These are phyloP conservation scores for Globisporangium cederbergense DNA, from an alignment of 352 stramenopile genomes.

Conservation along the genomic window DNA sequence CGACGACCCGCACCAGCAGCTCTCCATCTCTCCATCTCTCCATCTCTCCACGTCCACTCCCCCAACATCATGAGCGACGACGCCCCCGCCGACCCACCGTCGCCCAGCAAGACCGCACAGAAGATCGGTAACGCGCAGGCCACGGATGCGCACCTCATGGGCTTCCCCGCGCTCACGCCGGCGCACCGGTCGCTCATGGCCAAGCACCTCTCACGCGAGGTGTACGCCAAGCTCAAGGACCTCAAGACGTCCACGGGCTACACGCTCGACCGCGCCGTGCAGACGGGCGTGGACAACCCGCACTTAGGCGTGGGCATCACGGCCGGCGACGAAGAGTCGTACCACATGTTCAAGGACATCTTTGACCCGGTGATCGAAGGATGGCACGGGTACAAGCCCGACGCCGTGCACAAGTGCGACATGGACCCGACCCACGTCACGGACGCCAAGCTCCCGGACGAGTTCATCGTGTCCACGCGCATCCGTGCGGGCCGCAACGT, in stretches of 20 bases:
- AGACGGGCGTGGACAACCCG: conserved; percentile 76
- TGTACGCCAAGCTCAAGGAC: conserved; percentile 71
- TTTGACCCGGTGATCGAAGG: conserved; percentile 68
- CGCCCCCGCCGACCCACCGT: conserved; percentile 22
- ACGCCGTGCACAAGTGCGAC: conserved; percentile 65
- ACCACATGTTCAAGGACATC: conserved; percentile 66
- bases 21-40: too few species aligned
- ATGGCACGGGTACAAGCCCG: conserved; percentile 66
- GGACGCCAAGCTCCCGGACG: conserved; percentile 55
- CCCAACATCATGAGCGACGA: conserved; percentile 27
- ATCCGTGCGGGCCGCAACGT: conserved; percentile 87
- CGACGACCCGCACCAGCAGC: not conserved
- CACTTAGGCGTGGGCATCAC: conserved; percentile 65
- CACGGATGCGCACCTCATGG: conserved; percentile 56
- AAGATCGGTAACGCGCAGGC: conserved; percentile 80
- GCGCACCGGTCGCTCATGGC: conserved; percentile 73
- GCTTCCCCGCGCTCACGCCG: conserved; percentile 70
- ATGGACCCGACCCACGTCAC: conserved; percentile 68
- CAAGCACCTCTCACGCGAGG: conserved; percentile 61
- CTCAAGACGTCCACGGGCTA: conserved; percentile 62
- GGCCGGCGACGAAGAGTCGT: conserved; percentile 69
- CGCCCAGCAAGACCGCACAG: conserved; percentile 75
- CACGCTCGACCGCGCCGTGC: conserved; percentile 70
- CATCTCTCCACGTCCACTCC: not conserved
- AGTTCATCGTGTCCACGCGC: conserved; percentile 75